Conservation (phyloP, 2,329 filamentous ascomycete species). For the Pyrenophora teres region DNA sequence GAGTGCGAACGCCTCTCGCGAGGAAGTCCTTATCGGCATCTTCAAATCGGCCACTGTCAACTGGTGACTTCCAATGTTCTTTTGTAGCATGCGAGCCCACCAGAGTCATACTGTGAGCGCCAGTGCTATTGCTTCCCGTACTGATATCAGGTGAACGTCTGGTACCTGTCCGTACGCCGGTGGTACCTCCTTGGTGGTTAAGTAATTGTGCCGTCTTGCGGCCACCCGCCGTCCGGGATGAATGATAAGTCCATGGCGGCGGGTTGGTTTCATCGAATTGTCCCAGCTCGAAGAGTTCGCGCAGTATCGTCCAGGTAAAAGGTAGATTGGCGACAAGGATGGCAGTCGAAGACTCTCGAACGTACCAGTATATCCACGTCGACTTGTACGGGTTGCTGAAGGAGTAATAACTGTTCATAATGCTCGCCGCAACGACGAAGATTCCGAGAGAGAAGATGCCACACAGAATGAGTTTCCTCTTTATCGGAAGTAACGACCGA, state of each 20-base stretch:
- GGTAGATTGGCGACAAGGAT: conserved; percentile 57
- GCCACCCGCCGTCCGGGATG: conserved; percentile 31
- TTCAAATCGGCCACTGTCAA: conserved; percentile 15
- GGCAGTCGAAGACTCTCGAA: conserved; percentile 37
- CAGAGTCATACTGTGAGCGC: conserved; percentile 20
- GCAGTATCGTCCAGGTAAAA: conserved; percentile 57
- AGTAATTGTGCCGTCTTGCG: conserved; percentile 24
- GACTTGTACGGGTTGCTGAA: conserved; percentile 31
- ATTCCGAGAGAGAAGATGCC: conserved; percentile 62
- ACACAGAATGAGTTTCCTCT: conserved; percentile 60
- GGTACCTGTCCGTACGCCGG: conserved; percentile 11
- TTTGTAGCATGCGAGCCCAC: conserved; percentile 15
- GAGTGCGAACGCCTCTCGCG: conserved; percentile 9
- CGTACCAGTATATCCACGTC: conserved; percentile 42
- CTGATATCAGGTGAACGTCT: conserved; percentile 11
- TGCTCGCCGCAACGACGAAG: conserved; percentile 55
- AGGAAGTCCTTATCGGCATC: conserved; percentile 17
- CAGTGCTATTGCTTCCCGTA: conserved; percentile 7
- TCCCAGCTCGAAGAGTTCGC: conserved; percentile 53
- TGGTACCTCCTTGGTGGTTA: conserved; percentile 12
- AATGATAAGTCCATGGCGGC: conserved; percentile 40
- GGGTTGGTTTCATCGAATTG: conserved; percentile 38
- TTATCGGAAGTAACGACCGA: conserved; percentile 48
- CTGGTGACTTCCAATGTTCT: conserved; percentile 3
- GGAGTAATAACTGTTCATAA: conserved; percentile 55